These are phyloP conservation scores for Leccinum imitatum DNA, from an alignment of 768 basidiomycete genomes.

Conservation along the genomic window DNA sequence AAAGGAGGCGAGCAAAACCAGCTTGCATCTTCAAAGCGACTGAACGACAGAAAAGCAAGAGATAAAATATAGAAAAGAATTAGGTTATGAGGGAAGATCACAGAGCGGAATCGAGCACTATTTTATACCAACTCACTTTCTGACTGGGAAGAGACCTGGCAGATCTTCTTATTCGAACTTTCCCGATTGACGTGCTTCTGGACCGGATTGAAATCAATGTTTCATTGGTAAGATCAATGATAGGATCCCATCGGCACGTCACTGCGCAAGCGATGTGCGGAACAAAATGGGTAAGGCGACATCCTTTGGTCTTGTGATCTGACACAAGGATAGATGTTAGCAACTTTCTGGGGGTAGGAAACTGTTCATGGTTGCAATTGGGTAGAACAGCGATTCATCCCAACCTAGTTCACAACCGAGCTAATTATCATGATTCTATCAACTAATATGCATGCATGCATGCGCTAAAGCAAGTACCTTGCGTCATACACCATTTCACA, in stretches of 20 bases:
- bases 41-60: neutral
- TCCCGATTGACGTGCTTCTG: constrained; percentile 34
- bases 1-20: constrained; percentile 26
- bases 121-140: constrained; percentile 6
- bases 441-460: neutral
- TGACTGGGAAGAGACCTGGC: neutral
- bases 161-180: constrained; percentile 35
- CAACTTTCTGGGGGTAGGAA: neutral
- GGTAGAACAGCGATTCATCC: neutral
- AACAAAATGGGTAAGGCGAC: neutral
- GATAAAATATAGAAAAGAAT: neutral
- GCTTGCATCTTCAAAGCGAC: constrained; percentile 20
- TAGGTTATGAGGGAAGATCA: neutral
- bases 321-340: neutral
- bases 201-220: neutral
- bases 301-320: neutral
- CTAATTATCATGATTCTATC: neutral
- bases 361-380: neutral
- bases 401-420: neutral
- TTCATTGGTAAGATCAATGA: constrained; percentile 16
- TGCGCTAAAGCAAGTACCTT: neutral
- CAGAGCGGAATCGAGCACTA: neutral
- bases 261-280: neutral
- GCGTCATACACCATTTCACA: neutral
- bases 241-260: neutral